Base-by-base conservation (phyloP, 2,329 filamentous ascomycete species). In the Orbilia brochopaga region DNA sequence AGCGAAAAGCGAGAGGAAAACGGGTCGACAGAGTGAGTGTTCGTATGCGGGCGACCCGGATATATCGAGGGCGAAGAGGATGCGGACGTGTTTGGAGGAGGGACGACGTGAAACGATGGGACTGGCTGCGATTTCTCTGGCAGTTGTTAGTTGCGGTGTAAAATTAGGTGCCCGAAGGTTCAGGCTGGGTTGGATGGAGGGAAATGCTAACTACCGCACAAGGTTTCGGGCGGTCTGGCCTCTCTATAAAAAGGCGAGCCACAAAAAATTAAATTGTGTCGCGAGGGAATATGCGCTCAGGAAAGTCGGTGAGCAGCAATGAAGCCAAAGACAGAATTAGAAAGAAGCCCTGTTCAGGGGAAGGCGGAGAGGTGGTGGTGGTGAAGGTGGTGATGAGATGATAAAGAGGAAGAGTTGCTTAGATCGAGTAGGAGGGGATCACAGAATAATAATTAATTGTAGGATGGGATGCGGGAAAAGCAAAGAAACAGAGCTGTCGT, bases 1-100 rank as follows among this genome's bases (percentile, higher is more conserved):
- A 52, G 60, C 50, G 63, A 65, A 60, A 57, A 60, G 61, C 59
- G 58, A 64, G 62, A 67, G 61, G 54, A 52, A 69, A 70, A 69
- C 67, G 61, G 61, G 60, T 42, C 37, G 69, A 59, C 44, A 48
- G 40, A 27, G 40, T 40, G 40, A 11, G 24, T 4, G 37, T 42
- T 42, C 37, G 11, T 17, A 17, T 42, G 50, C 19, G 46, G 13
- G 5, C 27, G 37, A 6, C 32, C 27, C 58, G 67, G 48, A 15
- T 24, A 35, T 24, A 65, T 37, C 62, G 65, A 57, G 35, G 40
- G 52, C 37, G 42, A 52, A 30, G 52, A 40, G 30, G 52, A 60
- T 32, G 32, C 10, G 52, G 55, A 59, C 59, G 51, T 19, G 46
- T 8, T 3, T 32, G 53, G 21, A 19, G 56, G 52, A 51, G 61